These are phyloP conservation scores for Hypoxylon sp. DNA, from an alignment of 2,329 filamentous ascomycete genomes.

Conservation along the genomic window DNA sequence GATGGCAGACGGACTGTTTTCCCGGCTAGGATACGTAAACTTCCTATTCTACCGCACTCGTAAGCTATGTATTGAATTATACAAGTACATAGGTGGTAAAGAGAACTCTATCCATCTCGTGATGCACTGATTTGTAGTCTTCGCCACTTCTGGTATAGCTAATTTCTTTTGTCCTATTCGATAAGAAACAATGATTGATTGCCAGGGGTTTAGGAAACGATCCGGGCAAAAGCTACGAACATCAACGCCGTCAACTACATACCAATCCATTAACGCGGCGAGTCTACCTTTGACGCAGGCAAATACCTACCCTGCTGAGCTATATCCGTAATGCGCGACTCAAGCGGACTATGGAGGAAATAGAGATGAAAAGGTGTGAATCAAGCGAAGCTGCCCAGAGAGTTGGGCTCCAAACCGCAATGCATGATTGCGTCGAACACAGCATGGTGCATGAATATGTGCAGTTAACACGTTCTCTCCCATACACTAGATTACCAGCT, in stretches of 20 bases:
- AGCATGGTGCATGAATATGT: conserved; percentile 33
- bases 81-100: conserved; percentile 17
- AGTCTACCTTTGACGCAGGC: conserved; percentile 12
- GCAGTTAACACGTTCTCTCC: conserved; percentile 36
- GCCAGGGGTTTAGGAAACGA: conserved; percentile 15
- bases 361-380: conserved; percentile 23
- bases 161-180: background rate
- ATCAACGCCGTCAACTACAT: conserved; percentile 19
- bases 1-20: conserved; percentile 36
- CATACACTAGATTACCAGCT: conserved; percentile 28
- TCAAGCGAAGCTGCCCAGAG: conserved; percentile 38
- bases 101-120: conserved; percentile 6
- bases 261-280: conserved; percentile 1
- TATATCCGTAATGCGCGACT: conserved; percentile 40
- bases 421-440: conserved; percentile 44
- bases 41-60: conserved; percentile 36
- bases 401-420: conserved; percentile 43
- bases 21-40: conserved; percentile 37
- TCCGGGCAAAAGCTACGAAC: background rate
- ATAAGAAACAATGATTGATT: conserved; percentile 5
- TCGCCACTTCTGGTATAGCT: background rate
- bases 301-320: conserved; percentile 26
- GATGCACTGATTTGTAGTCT: conserved; percentile 5
- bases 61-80: conserved; percentile 22
- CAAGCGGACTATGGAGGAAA: conserved; percentile 26